Evolutionary conservation across 2,329 filamentous ascomycete species (phyloP).

Genomic region (Hymenoscyphus repandus): DNA sequence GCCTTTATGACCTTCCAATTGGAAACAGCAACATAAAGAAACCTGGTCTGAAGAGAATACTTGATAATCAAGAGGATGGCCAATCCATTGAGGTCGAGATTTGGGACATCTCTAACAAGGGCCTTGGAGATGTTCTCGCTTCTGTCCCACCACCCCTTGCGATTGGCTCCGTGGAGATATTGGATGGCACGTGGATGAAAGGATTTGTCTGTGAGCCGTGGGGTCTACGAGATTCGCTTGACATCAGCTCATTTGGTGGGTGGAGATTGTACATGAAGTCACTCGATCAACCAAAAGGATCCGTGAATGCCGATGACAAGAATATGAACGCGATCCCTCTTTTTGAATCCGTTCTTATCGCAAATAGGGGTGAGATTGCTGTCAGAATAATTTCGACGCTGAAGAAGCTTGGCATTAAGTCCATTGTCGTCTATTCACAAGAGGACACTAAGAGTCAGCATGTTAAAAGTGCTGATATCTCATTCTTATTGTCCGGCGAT

Average conservation of each 20-base stretch:
- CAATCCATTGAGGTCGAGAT: conserved; percentile 33
- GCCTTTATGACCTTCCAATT: conserved; percentile 28
- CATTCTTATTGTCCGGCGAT: conserved; percentile 8
- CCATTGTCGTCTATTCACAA: conserved; percentile 44
- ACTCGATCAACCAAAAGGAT: not conserved
- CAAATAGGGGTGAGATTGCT: conserved; percentile 54
- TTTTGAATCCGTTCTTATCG: conserved; percentile 7
- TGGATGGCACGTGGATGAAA: conserved; percentile 31
- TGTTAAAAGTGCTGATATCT: conserved; percentile 40
- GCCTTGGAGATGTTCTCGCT: conserved; percentile 31
- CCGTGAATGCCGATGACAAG: not conserved
- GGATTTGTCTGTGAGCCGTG: conserved; percentile 35
- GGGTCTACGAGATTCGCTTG: not conserved
- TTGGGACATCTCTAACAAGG: conserved; percentile 31
- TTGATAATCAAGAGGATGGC: conserved; percentile 16
- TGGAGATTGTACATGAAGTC: conserved; percentile 3
- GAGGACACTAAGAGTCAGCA: not conserved
- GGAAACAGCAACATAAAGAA: conserved; percentile 20
- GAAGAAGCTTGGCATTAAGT: conserved; percentile 32
- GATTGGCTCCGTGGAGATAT: conserved; percentile 34
- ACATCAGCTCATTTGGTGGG: conserved; percentile 2
- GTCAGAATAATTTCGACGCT: conserved; percentile 34
- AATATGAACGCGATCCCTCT: not conserved
- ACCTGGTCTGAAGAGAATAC: conserved; percentile 31
- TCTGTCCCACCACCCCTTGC: conserved; percentile 33